Evolutionary conservation across 2,329 filamentous ascomycete species (phyloP), one percentile per base, ranked within the genome.

Genomic region (Aspergillus fructus): DNA sequence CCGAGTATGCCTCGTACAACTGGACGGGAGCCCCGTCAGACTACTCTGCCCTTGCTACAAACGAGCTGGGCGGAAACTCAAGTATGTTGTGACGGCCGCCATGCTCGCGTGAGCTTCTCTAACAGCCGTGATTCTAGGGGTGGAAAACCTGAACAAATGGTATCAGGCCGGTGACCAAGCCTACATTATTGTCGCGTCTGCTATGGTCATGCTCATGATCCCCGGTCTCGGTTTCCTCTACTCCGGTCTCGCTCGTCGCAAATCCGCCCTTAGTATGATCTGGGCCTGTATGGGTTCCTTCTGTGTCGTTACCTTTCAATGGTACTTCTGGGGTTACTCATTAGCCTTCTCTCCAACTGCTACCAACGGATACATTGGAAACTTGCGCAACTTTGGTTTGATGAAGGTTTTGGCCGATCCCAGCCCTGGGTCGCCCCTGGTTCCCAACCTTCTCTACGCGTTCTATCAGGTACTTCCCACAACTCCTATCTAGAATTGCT

Each of bases 241-340:
- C 81, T 97, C 93, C 12, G 94, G 94, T 65, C 88, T 97, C 65
- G 93, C 94, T n/a, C 89, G 94, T 65, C 87, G 94, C 82, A 99
- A 99, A 81, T 97, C 94, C 5, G 94, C 94, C 30, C 84, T 99
- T 43, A 96, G 92, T 63, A 89, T 97, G 82, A 94, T 99, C 71
- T 97, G 93, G 91, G 92, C 93, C 13, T 92, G 89, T 78, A 96
- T 99, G 90, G 93, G 89, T 74, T 94, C 92, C 47, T 89, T 89
- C 72, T 93, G 90, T 48, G 87, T 97, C 71, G 83, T 97, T 74
- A 89, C 90, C 56, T 97, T 99, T 81, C 94, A 99, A 79, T 99
- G 94, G 94, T 97, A 97, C 72, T 97, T 99, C 76, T 97, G 94
- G 93, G 94, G 94, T 39, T 99, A 96, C 77, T 96, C 93, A 13